These are phyloP conservation scores for Microascus cirrosus DNA, from an alignment of 2,329 filamentous ascomycete genomes.

Conservation along the genomic window DNA sequence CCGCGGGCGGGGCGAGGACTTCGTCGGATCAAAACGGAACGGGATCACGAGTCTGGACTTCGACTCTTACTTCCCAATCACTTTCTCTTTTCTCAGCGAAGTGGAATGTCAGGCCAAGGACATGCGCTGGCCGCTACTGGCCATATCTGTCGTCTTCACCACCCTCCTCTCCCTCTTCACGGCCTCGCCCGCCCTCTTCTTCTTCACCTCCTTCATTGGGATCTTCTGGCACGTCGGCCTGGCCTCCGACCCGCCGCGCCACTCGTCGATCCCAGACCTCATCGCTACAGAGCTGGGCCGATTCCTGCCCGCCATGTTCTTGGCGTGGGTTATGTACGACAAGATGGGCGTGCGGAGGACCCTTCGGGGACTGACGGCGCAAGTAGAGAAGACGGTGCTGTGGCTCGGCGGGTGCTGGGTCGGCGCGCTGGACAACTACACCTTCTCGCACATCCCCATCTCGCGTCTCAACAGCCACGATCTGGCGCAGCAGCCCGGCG, in stretches of 20 bases:
- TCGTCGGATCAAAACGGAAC: slow-evolving; percentile 52
- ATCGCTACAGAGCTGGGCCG: slow-evolving; percentile 70
- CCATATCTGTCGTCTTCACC: slow-evolving; percentile 71
- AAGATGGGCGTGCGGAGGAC: slow-evolving; percentile 68
- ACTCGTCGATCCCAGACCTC: slow-evolving; percentile 55
- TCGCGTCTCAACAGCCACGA: slow-evolving; percentile 86
- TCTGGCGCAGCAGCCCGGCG: slow-evolving; percentile 78
- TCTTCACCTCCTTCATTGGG: slow-evolving; percentile 70
- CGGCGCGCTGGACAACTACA: slow-evolving; percentile 87
- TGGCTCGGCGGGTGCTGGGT: slow-evolving; percentile 90
- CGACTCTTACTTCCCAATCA: slow-evolving; percentile 79
- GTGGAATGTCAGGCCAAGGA: slow-evolving; percentile 62
- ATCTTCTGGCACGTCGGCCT: slow-evolving; percentile 86
- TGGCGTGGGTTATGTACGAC: slow-evolving; percentile 77
- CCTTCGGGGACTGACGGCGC: slow-evolving; percentile 62
- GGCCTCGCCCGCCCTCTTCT: slow-evolving; percentile 67
- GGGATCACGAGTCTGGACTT: slow-evolving; percentile 71
- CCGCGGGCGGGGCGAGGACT: slow-evolving; percentile 56
- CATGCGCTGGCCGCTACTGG: slow-evolving; percentile 73
- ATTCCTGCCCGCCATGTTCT: slow-evolving; percentile 78
- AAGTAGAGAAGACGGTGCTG: slow-evolving; percentile 79
- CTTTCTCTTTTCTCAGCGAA: slow-evolving; percentile 63
- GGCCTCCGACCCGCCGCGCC: slow-evolving; percentile 73
- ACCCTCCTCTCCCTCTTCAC: slow-evolving; percentile 72
- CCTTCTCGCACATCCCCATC: slow-evolving; percentile 88